Evolutionary conservation across 2,329 filamentous ascomycete species (phyloP).

Genomic region (Microsporum audouinii): DNA sequence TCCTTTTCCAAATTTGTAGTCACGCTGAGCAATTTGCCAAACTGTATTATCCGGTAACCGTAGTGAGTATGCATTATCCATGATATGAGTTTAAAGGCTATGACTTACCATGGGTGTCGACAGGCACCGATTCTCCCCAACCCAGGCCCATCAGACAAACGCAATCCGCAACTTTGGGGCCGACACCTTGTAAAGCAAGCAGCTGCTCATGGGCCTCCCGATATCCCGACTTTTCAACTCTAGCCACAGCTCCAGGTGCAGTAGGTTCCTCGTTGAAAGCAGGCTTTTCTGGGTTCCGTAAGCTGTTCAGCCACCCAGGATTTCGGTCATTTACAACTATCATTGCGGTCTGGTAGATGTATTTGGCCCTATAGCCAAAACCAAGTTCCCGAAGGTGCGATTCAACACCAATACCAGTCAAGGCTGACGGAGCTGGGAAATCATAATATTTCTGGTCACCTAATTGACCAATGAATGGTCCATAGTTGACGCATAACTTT

Average conservation of each 20-base stretch:
- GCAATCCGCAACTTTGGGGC: conserved; percentile 93
- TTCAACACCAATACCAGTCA: conserved; percentile 69
- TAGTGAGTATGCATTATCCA: conserved; percentile 1
- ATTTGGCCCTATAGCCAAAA: conserved; percentile 90
- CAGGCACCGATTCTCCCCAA: conserved; percentile 89
- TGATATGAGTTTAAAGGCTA: neutral
- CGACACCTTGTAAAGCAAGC: conserved; percentile 71
- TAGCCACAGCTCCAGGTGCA: conserved; percentile 33
- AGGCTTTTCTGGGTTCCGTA: conserved; percentile 67
- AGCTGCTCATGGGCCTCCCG: conserved; percentile 69
- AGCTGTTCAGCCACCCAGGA: conserved; percentile 59
- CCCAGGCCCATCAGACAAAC: conserved; percentile 92
- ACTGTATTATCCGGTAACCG: conserved; percentile 40
- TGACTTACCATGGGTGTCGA: conserved; percentile 67
- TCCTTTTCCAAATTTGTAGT: conserved; percentile 81
- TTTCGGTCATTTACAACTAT: conserved; percentile 59
- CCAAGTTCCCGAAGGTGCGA: conserved; percentile 67
- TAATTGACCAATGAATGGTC: conserved; percentile 59
- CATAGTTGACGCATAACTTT: conserved; percentile 81
- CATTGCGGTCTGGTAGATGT: conserved; percentile 73
- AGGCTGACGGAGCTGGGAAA: conserved; percentile 64
- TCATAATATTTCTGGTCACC: conserved; percentile 67
- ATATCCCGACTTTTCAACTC: conserved; percentile 50
- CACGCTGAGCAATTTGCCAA: conserved; percentile 93
- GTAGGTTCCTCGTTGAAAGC: conserved; percentile 40